These are phyloP conservation scores for Trichoderma koningii DNA, from an alignment of 2,329 filamentous ascomycete species.

Conservation along the genomic window DNA sequence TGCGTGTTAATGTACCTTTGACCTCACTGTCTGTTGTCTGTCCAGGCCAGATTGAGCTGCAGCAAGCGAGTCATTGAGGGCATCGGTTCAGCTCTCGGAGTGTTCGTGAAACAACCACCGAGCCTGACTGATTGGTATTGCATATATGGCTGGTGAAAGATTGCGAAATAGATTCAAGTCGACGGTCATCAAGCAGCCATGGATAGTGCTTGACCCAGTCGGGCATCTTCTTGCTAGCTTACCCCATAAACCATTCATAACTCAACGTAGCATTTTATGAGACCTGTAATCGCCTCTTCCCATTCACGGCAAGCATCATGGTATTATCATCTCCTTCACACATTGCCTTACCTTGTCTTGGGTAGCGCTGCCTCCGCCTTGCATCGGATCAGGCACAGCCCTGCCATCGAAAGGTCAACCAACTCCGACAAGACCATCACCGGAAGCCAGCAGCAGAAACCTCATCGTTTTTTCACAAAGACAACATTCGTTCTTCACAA, in stretches of 20 bases:
- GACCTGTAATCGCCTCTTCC: too few species aligned
- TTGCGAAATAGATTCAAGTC: not conserved
- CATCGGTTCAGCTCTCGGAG: too few species aligned
- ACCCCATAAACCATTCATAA: not conserved
- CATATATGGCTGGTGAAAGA: not conserved
- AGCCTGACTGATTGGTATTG: too few species aligned
- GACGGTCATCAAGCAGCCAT: not conserved
- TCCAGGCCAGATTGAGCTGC: too few species aligned
- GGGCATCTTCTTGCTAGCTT: not conserved
- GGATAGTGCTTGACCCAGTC: not conserved
- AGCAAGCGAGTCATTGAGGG: too few species aligned
- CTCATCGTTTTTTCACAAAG: too few species aligned
- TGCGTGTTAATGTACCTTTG: too few species aligned
- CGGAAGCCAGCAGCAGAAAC: too few species aligned
- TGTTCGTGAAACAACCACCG: too few species aligned
- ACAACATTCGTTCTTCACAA: too few species aligned
- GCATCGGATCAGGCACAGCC: not conserved
- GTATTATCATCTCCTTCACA: not conserved
- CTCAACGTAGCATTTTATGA: too few species aligned
- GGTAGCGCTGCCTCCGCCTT: not conserved
- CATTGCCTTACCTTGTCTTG: not conserved
- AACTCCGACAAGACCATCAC: not conserved
- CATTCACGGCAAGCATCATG: not conserved
- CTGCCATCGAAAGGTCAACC: not conserved
- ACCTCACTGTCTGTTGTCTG: too few species aligned